Percentiles rank a stretch among this genome's conserved stretches.
Conservation (phyloP, 2,329 filamentous ascomycete genomes). For the Fusarium setosum region DNA sequence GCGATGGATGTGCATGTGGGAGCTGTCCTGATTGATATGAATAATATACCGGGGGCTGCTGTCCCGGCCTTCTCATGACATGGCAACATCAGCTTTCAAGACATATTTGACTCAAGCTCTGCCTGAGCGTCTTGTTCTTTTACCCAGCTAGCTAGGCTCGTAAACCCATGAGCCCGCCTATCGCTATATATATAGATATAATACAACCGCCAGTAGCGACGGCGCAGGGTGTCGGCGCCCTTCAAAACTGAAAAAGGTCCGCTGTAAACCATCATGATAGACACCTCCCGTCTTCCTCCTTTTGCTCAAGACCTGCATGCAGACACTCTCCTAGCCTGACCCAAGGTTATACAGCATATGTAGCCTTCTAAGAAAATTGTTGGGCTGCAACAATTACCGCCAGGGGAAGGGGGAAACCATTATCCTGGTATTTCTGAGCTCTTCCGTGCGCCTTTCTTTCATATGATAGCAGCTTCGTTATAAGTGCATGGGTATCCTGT, state of each 20-base stretch:
- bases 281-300: slow-evolving; percentile 10
- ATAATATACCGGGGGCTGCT: neutral
- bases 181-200: slow-evolving; percentile 26
- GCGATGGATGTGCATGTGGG: neutral
- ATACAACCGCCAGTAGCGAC: slow-evolving; percentile 25
- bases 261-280: slow-evolving; percentile 15
- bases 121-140: slow-evolving; percentile 17
- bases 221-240: slow-evolving; percentile 1
- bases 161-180: slow-evolving; percentile 9
- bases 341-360: neutral
- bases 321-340: neutral
- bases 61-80: neutral
- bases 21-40: slow-evolving; percentile 14
- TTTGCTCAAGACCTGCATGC: slow-evolving; percentile 7
- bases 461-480: slow-evolving; percentile 27
- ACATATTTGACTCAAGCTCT: slow-evolving; percentile 7
- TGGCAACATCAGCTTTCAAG: neutral
- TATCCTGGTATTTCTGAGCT: neutral
- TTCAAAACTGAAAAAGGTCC: slow-evolving; percentile 10
- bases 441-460: slow-evolving; percentile 24
- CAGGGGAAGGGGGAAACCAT: neutral
- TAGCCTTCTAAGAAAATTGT: neutral
- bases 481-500: slow-evolving; percentile 38
- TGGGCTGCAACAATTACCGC: neutral
- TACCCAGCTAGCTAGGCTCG: slow-evolving; percentile 13